Evolutionary conservation across 2,329 filamentous ascomycete species (phyloP).

Genomic region (Bipolaris cookei): DNA sequence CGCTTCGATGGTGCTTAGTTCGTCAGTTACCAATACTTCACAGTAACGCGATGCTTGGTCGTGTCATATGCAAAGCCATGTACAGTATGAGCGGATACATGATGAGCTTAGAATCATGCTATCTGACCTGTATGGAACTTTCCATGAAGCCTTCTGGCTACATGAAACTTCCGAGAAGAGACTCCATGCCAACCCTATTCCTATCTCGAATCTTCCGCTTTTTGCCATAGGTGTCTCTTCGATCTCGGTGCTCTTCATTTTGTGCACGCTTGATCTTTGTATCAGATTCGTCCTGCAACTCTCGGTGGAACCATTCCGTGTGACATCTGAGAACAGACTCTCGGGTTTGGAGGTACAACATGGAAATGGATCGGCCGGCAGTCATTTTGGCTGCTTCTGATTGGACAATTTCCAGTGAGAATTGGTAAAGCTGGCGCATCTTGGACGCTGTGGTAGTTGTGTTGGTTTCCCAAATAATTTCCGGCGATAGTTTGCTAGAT

Average conservation of each 20-base stretch:
- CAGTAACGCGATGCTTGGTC: background rate
- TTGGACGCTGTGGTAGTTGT: conserved; percentile 15
- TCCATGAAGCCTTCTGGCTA: conserved; percentile 1
- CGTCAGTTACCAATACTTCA: background rate
- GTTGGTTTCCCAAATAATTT: conserved; percentile 10
- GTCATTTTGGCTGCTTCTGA: background rate
- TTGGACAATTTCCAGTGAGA: conserved; percentile 3
- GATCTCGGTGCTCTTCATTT: background rate
- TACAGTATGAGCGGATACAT: background rate
- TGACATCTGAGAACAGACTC: background rate
- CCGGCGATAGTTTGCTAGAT: background rate
- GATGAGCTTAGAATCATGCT: background rate
- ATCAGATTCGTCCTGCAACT: background rate
- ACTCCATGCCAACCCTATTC: conserved; percentile 31
- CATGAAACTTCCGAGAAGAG: conserved; percentile 29
- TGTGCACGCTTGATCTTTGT: background rate
- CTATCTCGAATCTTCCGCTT: conserved; percentile 28
- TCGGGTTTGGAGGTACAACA: conserved; percentile 4
- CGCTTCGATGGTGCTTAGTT: background rate
- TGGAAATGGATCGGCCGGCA: conserved; percentile 7
- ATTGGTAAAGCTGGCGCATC: conserved; percentile 22
- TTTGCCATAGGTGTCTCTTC: conserved; percentile 14
- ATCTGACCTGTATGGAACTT: background rate
- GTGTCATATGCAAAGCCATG: background rate
- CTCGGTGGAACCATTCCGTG: conserved; percentile 17